Evolutionary conservation across 306 rosid species (phyloP).

Genomic region (Hippophae rhamnoides): DNA sequence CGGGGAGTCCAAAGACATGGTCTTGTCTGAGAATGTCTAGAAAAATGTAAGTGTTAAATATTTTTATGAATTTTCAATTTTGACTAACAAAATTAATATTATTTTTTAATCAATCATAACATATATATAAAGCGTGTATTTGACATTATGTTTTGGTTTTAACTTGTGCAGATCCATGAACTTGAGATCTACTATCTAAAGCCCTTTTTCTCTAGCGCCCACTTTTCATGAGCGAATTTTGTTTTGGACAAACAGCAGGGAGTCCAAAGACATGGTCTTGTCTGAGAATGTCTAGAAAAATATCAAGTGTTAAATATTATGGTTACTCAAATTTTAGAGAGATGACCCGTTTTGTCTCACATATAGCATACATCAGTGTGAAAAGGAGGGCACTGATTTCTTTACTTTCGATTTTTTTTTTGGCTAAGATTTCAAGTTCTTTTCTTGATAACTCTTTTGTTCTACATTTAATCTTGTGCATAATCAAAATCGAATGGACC

Average conservation of each 20-base stretch:
- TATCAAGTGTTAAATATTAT: neutral
- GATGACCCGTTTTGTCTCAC: no score
- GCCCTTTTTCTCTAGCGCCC: constrained; percentile 71
- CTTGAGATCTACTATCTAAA: constrained; percentile 74
- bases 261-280: constrained; percentile 58
- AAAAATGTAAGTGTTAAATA: no score
- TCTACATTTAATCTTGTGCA: no score
- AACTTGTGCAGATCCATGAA: constrained; percentile 69
- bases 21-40: constrained; percentile 33
- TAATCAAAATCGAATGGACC: no score
- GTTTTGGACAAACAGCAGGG: constrained; percentile 51
- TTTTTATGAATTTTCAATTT: no score
- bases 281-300: constrained; percentile 20
- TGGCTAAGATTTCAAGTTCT: no score
- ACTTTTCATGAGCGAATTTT: constrained; percentile 55
- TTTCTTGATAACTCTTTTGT: no score
- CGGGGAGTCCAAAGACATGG: constrained; percentile 55
- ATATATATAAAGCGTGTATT: constrained; percentile 10
- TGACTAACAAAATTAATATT: no score
- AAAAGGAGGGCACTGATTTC: no score
- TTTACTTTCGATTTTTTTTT: no score
- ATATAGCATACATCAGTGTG: no score
- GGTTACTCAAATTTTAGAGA: neutral
- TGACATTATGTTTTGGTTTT: constrained; percentile 13
- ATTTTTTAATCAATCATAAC: no score